phyloP scores from a whole-genome alignment of 106 monocot genomes.

The Dendrobium nobile region DNA sequence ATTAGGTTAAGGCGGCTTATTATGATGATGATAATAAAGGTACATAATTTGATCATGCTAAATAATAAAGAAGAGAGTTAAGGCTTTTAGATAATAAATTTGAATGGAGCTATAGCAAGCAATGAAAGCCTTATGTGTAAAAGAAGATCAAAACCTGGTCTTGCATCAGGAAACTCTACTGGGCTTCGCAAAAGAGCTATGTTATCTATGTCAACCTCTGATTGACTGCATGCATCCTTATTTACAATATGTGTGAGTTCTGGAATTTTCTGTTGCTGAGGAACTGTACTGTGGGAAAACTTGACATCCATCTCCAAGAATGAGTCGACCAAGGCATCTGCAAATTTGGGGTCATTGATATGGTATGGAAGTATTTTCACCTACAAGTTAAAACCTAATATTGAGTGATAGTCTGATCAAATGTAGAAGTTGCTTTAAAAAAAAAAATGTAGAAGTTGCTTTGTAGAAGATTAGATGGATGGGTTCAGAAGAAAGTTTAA shows the following conservation, averaged over 20 bases:
- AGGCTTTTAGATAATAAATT: neutral
- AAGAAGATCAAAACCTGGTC: constrained; percentile 40
- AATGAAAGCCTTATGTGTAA: neutral
- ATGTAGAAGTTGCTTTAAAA: neutral
- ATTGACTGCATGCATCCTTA: constrained; percentile 14
- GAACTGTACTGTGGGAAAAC: constrained; percentile 13
- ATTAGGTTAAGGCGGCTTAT: neutral
- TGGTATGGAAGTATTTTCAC: constrained; percentile 72
- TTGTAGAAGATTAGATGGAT: neutral
- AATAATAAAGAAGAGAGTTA: neutral
- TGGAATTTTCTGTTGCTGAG: constrained; percentile 10
- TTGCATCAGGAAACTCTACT: constrained; percentile 73
- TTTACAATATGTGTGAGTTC: constrained; percentile 8
- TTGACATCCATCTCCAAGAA: constrained; percentile 57
- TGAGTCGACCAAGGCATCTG: constrained; percentile 63
- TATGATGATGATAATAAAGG: neutral
- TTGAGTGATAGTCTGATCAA: neutral
- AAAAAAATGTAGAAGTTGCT: neutral
- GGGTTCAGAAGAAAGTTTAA: neutral
- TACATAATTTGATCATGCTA: neutral
- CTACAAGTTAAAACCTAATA: constrained; percentile 26
- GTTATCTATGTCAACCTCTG: constrained; percentile 3
- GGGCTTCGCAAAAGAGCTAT: constrained; percentile 26
- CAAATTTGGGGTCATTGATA: constrained; percentile 88
- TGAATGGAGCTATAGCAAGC: neutral